phyloP scores from a whole-genome alignment of 768 basidiomycete species.

The Xerocomus brunneocitrinus region DNA sequence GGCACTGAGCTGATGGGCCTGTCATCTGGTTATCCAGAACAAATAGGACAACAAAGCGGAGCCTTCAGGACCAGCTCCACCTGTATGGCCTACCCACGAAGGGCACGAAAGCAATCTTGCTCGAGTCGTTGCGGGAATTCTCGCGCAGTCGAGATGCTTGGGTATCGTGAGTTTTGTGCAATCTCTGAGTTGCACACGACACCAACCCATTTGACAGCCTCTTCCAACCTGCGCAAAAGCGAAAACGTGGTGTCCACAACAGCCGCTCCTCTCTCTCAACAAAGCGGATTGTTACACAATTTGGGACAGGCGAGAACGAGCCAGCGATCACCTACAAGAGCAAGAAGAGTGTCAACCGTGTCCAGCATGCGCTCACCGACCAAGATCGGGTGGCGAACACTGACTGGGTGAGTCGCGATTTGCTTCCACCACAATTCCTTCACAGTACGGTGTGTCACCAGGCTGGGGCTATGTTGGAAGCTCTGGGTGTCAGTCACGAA shows the following conservation, averaged over 20 bases:
- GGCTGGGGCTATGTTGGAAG: neutral
- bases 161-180: neutral
- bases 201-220: neutral
- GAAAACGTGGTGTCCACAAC: neutral
- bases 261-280: neutral
- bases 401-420: neutral
- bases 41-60: neutral
- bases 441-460: neutral
- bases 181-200: neutral
- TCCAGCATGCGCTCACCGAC: neutral
- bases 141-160: neutral
- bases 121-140: neutral
- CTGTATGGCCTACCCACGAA: neutral
- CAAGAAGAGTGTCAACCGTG: neutral
- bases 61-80: neutral
- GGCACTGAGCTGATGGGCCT: too few relatives aligned
- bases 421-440: too few relatives aligned
- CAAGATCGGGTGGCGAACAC: neutral
- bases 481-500: neutral
- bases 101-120: neutral
- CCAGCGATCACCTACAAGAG: neutral
- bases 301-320: neutral
- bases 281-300: neutral
- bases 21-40: neutral
- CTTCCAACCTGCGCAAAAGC: neutral